A percentile compares a stretch with the other conserved stretches of the same genome.
Conservation (phyloP, 345 rosid species). For the Punica granatum region DNA sequence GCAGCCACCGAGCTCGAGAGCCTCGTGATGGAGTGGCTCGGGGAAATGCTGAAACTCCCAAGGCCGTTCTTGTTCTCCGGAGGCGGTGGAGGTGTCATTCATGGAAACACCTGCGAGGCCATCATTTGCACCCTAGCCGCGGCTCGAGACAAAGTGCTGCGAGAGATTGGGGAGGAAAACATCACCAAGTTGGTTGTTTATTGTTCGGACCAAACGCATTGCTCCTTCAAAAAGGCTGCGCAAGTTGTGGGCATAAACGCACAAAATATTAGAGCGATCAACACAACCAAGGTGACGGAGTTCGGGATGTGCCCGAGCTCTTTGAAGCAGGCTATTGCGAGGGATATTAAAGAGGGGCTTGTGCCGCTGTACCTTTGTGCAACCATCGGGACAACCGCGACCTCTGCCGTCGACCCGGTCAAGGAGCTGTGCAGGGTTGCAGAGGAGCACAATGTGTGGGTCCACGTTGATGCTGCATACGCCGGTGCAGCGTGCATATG, state of each 20-base stretch:
- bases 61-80: conserved; percentile 28
- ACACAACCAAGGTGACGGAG: conserved; percentile 19
- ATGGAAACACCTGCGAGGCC: conserved; percentile 31
- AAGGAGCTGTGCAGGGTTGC: conserved; percentile 15
- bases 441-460: conserved; percentile 22
- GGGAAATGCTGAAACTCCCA: conserved; percentile 30
- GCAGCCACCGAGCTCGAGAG: conserved; percentile 47
- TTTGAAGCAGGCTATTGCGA: neutral
- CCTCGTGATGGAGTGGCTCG: conserved; percentile 39
- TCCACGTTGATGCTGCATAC: conserved; percentile 47
- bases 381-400: conserved; percentile 36
- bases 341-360: conserved; percentile 17
- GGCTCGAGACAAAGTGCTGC: conserved; percentile 26
- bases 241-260: conserved; percentile 37
- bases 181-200: conserved; percentile 29
- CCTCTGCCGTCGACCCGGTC: conserved; percentile 24
- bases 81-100: conserved; percentile 32
- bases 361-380: conserved; percentile 29
- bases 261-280: conserved; percentile 31
- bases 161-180: conserved; percentile 10
- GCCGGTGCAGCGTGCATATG: conserved; percentile 44
- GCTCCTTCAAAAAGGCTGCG: conserved; percentile 24
- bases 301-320: conserved; percentile 16
- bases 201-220: conserved; percentile 35
- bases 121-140: conserved; percentile 28